phyloP scores from a whole-genome alignment of 1,284 basidiomycete species.

The Inonotus hispidus region DNA sequence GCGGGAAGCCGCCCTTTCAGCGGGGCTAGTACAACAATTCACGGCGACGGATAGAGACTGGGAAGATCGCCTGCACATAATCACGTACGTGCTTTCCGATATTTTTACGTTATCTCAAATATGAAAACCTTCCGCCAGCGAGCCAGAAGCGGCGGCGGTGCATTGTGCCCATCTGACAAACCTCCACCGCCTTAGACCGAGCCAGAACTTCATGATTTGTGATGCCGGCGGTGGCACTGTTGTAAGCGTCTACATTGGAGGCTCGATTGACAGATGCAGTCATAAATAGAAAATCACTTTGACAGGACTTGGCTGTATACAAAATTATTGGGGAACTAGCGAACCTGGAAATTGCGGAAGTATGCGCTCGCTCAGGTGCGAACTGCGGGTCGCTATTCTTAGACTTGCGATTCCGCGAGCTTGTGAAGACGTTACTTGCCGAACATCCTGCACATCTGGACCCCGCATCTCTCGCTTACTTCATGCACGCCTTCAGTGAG shows the following conservation, averaged over 20 bases:
- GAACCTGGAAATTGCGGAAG: conserved; percentile 78
- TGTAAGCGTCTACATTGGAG: conserved; percentile 34
- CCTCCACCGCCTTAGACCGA: conserved; percentile 66
- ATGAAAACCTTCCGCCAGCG: conserved; percentile 33
- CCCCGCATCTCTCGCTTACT: conserved; percentile 69
- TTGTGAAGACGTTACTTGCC: conserved; percentile 62
- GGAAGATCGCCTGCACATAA: conserved; percentile 73
- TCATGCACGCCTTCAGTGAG: conserved; percentile 81
- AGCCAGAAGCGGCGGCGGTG: conserved; percentile 81
- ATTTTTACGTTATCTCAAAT: not conserved
- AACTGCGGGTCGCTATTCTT: conserved; percentile 81
- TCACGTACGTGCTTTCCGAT: conserved; percentile 44
- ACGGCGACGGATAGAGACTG: conserved; percentile 67
- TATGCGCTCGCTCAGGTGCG: conserved; percentile 74
- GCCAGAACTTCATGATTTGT: conserved; percentile 74
- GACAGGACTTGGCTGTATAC: conserved; percentile 66
- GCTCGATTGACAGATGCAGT: not conserved
- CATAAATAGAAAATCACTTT: conserved; percentile 2
- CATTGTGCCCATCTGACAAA: conserved; percentile 76
- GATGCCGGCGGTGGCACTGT: conserved; percentile 82
- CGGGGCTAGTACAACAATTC: conserved; percentile 68
- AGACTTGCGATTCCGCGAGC: conserved; percentile 73
- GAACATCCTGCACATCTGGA: conserved; percentile 79
- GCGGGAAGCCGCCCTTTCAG: conserved; percentile 72
- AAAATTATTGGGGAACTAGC: conserved; percentile 73